Percentiles rank a stretch among this genome's conserved stretches.
phyloP scores from a whole-genome alignment of 1,284 basidiomycete genomes.

The Taiwanofungus camphoratus region DNA sequence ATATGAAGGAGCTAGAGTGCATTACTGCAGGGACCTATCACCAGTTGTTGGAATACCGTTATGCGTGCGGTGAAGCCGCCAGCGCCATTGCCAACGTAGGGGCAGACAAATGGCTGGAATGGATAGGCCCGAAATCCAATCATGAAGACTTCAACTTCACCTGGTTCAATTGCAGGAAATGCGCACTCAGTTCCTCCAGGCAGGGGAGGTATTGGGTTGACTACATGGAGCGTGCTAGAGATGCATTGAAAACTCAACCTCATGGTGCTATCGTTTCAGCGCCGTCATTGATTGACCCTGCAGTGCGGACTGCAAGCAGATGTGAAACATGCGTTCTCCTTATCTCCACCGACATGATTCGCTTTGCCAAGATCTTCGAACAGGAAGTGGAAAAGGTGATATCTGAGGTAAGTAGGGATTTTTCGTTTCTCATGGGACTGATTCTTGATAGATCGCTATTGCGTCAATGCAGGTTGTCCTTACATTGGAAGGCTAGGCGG shows the following conservation, averaged over 20 bases:
- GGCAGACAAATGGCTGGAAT: neutral
- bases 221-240: neutral
- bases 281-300: neutral
- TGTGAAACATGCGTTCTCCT: neutral
- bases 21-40: slow-evolving; percentile 6
- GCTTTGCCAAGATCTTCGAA: neutral
- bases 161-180: neutral
- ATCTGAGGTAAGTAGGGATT: neutral
- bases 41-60: slow-evolving; percentile 7
- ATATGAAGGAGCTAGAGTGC: slow-evolving; percentile 3
- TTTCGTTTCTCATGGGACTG: no score
- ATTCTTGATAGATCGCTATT: no score
- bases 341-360: neutral
- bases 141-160: neutral
- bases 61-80: slow-evolving; percentile 2
- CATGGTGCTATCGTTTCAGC: neutral
- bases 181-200: neutral
- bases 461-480: no score
- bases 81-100: neutral
- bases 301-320: neutral
- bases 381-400: neutral
- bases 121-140: neutral
- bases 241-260: neutral
- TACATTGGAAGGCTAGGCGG: no score
- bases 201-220: neutral